Conservation (phyloP, 768 basidiomycete genomes). For the Trametes maxima region DNA sequence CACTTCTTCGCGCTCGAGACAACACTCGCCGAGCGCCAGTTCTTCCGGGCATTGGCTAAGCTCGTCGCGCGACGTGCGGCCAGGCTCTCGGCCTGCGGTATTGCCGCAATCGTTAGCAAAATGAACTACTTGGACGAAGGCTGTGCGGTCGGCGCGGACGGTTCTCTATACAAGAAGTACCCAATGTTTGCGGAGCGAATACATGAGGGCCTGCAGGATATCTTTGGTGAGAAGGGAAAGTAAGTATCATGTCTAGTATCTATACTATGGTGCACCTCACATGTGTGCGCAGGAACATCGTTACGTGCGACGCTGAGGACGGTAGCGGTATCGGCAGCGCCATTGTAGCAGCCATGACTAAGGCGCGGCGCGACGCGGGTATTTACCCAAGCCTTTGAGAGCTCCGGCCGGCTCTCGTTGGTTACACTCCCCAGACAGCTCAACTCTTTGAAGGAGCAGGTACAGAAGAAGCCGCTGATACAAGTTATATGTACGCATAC, state of each 20-base stretch:
- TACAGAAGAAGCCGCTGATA: neutral
- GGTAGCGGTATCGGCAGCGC: slow-evolving; percentile 95
- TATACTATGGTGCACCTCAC: neutral
- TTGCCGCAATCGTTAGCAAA: slow-evolving; percentile 94
- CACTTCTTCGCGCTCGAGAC: slow-evolving; percentile 98
- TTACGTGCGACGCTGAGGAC: slow-evolving; percentile 85
- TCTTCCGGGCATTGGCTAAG: slow-evolving; percentile 92
- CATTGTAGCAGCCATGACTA: slow-evolving; percentile 97
- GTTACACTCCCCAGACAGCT: neutral
- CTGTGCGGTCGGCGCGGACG: slow-evolving; percentile 89
- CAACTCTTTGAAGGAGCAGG: neutral
- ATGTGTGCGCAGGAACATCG: slow-evolving; percentile 53
- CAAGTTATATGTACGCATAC: neutral
- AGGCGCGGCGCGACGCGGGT: slow-evolving; percentile 71
- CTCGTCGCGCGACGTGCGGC: slow-evolving; percentile 90
- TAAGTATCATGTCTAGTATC: slow-evolving; percentile 40
- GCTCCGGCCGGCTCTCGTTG: neutral
- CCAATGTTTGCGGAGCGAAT: slow-evolving; percentile 93
- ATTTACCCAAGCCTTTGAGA: slow-evolving; percentile 51
- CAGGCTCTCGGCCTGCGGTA: slow-evolving; percentile 90
- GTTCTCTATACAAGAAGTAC: slow-evolving; percentile 98
- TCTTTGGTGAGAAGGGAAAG: slow-evolving; percentile 96
- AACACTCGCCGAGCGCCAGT: slow-evolving; percentile 93
- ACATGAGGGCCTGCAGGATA: slow-evolving; percentile 89
- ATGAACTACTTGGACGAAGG: slow-evolving; percentile 93